Base-by-base conservation (phyloP, 2,329 filamentous ascomycete genomes). In the Stenocarpella maydis region DNA sequence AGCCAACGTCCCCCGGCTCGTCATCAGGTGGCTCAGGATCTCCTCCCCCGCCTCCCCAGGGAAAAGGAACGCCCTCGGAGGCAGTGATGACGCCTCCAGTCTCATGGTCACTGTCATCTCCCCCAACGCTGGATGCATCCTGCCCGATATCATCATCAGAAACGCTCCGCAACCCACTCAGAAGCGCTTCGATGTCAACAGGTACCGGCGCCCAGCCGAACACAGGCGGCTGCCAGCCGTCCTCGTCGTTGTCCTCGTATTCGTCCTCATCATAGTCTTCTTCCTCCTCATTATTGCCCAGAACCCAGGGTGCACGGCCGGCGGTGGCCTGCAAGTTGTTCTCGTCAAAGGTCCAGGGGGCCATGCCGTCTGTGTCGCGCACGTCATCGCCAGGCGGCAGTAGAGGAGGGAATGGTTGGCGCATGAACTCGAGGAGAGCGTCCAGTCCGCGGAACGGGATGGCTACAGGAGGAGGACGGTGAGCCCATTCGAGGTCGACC, bases 191-290 rank as follows among this genome's bases (percentile, higher is more conserved):
- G 24, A 68, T 19, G 9, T 61, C 43, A n/a, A 68, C 52, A 39
- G 65, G 65, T 12, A 67, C 65, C 19, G 65, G 65, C 4, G 65
- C 65, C 65, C 65, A 67, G 28, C 65, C 65, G 21, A 31, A 47
- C 14, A 55, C 64, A n/a, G 64, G 52, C 43, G 65, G 65, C 31
- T 49, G 14, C 65, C 65, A 63, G 21, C 65, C 65, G 39, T 39
- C 34, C n/a, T 53, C 68, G 2, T 54, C 68, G 4, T 60, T 41
- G 12, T 49, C 65, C 15, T 53, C 53, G 15, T 55, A 19, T 6
- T 63, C 68, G 15, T 70, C 24, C 10, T 70, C 53, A 19, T 43
- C 63, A 31, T 54, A 54, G n/a, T 63, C 54, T 10, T 55, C 54
- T 2, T 55, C 54, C 37, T 31, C 50, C 10, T 41, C 65, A 17